Evolutionary conservation across 2,329 filamentous ascomycete genomes (phyloP).

Genomic region (Aspergillus amoenus): DNA sequence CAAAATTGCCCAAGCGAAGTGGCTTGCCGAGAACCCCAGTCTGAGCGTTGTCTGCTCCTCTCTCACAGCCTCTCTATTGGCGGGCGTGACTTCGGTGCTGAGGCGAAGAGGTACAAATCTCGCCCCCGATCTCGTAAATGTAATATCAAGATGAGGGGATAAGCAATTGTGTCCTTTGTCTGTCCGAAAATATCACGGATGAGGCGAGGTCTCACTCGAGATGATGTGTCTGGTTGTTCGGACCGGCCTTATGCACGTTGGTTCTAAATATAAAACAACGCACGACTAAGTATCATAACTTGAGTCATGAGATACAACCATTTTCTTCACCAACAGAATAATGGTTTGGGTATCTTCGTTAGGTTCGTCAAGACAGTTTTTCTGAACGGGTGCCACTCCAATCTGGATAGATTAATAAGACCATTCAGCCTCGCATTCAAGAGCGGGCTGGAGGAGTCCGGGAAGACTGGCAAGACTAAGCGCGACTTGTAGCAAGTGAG

Average conservation of each 20-base stretch:
- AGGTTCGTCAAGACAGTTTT: too few species aligned
- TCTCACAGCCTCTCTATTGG: background rate
- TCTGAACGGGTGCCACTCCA: too few species aligned
- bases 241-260: background rate
- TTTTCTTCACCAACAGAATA: background rate
- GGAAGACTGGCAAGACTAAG: too few species aligned
- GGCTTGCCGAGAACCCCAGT: background rate
- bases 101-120: background rate
- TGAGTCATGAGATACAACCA: background rate
- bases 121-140: background rate
- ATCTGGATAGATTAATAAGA: background rate
- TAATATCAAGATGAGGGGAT: background rate
- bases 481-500: background rate
- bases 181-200: background rate
- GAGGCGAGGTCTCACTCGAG: background rate
- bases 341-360: background rate
- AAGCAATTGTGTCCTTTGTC: background rate
- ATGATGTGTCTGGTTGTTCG: background rate
- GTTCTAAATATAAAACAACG: slow-evolving; percentile 1
- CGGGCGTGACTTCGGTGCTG: background rate
- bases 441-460: too few species aligned
- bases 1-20: background rate
- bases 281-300: background rate
- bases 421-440: background rate
- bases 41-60: background rate